These are phyloP conservation scores for Beauveria scarabaeidicola DNA, from an alignment of 2,329 filamentous ascomycete genomes.

Conservation along the genomic window DNA sequence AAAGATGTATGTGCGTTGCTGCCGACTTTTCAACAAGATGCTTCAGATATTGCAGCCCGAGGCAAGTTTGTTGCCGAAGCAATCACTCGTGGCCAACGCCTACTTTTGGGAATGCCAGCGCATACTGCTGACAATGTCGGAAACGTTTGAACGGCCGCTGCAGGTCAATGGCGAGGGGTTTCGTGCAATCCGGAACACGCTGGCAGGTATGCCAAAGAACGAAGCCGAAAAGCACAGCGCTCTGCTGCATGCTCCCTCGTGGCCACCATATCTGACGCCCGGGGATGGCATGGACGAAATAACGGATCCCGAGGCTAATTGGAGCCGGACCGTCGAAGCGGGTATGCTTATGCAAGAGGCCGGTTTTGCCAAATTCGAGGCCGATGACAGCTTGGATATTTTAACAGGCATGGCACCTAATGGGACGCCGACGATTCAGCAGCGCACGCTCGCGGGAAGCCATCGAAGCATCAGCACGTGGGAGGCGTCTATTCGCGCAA, in stretches of 20 bases:
- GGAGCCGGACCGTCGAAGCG: conserved; percentile 44
- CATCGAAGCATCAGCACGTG: conserved; percentile 29
- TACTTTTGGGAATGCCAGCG: conserved; percentile 49
- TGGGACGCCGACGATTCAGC: conserved; percentile 48
- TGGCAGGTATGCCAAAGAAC: conserved; percentile 46
- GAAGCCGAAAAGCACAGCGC: conserved; percentile 40
- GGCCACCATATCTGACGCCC: conserved; percentile 52
- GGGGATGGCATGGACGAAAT: conserved; percentile 53
- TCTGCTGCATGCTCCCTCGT: conserved; percentile 40
- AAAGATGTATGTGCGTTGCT: conserved; percentile 21
- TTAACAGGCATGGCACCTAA: conserved; percentile 44
- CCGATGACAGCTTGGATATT: conserved; percentile 42
- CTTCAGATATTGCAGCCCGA: conserved; percentile 21
- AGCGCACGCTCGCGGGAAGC: conserved; percentile 21
- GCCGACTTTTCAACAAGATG: conserved; percentile 24
- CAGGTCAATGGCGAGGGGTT: conserved; percentile 45
- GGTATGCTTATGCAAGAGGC: conserved; percentile 47
- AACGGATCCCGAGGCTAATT: conserved; percentile 40
- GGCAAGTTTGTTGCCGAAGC: conserved; percentile 17
- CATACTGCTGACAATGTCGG: conserved; percentile 43
- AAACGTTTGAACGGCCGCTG: conserved; percentile 37
- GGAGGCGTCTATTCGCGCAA: conserved; percentile 49
- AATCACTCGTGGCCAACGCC: conserved; percentile 20
- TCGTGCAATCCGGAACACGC: conserved; percentile 42
- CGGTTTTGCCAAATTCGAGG: conserved; percentile 39